A percentile compares a stretch with the other conserved stretches of the same genome.
These are phyloP conservation scores for Stephania cephalantha DNA, from an alignment of 164 flowering plant species.

Conservation along the genomic window DNA sequence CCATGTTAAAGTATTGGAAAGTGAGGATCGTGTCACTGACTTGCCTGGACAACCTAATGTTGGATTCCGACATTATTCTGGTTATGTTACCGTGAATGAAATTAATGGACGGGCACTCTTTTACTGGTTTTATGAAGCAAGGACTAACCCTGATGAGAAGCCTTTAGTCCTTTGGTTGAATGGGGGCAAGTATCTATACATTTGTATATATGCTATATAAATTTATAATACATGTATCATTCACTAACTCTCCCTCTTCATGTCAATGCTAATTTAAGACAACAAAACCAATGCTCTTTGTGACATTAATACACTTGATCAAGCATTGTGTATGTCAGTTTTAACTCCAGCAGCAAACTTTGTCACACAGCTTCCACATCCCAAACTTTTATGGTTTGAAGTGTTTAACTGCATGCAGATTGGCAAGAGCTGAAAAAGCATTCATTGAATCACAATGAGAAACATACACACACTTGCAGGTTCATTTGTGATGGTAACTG, in stretches of 20 bases:
- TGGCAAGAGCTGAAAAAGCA: not conserved
- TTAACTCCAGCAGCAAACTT: not conserved
- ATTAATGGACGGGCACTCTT: conserved; percentile 30
- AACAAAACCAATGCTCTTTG: not conserved
- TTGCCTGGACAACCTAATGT: conserved; percentile 29
- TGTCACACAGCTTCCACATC: not conserved
- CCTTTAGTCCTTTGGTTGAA: conserved; percentile 33
- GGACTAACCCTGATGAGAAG: conserved; percentile 15
- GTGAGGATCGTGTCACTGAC: conserved; percentile 23
- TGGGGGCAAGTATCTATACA: conserved; percentile 18
- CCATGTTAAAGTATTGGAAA: not conserved
- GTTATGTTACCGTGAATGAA: conserved; percentile 25
- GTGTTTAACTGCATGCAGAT: not conserved
- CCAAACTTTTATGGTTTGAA: not conserved
- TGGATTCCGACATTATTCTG: conserved; percentile 26
- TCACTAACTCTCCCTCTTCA: not conserved
- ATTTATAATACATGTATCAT: not conserved
- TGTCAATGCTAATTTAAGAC: not conserved
- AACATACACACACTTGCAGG: not conserved
- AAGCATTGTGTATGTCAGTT: not conserved
- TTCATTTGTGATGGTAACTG: not conserved
- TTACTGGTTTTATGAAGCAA: conserved; percentile 33
- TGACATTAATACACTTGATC: not conserved
- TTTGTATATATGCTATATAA: not conserved
- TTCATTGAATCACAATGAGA: not conserved